phyloP scores from a whole-genome alignment of 2,329 filamentous ascomycete species.

The Amauroascus niger region DNA sequence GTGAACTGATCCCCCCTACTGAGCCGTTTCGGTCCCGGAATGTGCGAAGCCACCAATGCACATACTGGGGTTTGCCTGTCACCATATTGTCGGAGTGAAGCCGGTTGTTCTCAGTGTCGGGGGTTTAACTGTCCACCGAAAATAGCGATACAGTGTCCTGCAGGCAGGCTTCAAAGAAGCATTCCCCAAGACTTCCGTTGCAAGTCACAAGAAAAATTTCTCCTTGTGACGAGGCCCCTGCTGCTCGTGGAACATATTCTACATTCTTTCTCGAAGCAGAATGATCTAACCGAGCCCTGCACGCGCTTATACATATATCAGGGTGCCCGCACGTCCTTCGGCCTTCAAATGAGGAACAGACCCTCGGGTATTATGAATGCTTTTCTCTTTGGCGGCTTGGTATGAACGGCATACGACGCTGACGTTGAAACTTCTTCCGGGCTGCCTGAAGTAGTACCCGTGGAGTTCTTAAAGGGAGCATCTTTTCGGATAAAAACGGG shows the following conservation, averaged over 20 bases:
- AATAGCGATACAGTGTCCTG: not conserved
- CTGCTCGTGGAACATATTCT: not conserved
- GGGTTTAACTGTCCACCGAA: not conserved
- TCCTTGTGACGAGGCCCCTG: not conserved
- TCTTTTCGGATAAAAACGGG: slow-evolving; percentile 2
- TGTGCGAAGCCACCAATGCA: not conserved
- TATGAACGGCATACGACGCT: not conserved
- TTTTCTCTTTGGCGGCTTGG: not conserved
- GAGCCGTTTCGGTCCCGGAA: not conserved
- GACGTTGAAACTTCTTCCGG: not conserved
- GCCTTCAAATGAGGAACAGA: not conserved
- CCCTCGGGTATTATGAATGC: not conserved
- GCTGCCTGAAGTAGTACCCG: not conserved
- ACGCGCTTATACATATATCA: not conserved
- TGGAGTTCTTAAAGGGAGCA: not conserved
- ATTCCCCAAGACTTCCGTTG: not conserved
- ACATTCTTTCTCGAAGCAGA: not conserved
- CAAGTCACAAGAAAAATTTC: too few relatives aligned
- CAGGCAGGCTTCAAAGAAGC: not conserved
- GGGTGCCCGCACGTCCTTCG: not conserved
- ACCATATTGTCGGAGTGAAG: not conserved
- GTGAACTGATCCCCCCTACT: not conserved
- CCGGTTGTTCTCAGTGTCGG: not conserved
- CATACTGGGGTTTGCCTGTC: not conserved
- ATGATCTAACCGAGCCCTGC: not conserved